Evolutionary conservation across 1,139 yeast species (phyloP), one percentile per base, ranked within the genome.

Genomic region (Lodderomyces metapsilosis): DNA sequence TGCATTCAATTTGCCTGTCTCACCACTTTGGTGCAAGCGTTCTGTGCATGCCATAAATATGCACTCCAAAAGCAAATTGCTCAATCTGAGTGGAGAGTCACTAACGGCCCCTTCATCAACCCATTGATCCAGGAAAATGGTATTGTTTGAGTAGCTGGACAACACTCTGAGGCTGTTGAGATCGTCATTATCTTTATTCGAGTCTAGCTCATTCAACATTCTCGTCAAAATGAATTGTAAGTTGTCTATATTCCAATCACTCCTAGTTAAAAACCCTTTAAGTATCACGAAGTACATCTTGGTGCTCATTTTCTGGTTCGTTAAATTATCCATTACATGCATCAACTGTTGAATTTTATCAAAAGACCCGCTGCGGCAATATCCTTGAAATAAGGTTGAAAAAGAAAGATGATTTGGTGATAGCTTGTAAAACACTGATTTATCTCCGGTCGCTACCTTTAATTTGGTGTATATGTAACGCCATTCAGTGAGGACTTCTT

Each of bases 331-430:
- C 58, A 61, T 53, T 9, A 52, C 43, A 6, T 44, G 39, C 9
- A 58, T 38, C 20, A 58, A 40, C 16, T 46, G 38, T 12, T 48
- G 36, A 11, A 59, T 49, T n/a, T 50, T 48, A 2, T 44, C 41
- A 23, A 52, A 41, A 13, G 44, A 38, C 6, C 40, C 42, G 9
- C 32, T 35, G 4, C 11, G 18, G 1, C 38, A 32, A 36, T 57
- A 55, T 12, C 50, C 41, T 18, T 48, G 36, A 5, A 62, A 34
- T 20, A 64, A 52, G 4, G 54, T 53, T n/a, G 55, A 44, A 42
- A 64, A 66, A 1, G 71, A 62, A 5, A 48, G 49, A 34, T 62
- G 60, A 12, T 58, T 59, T 0, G 71, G 66, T 2, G 50, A 43
- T 3, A 62, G 35, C 22, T 43, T 38, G 25, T 50, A 52, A 10